Evolutionary conservation across 768 basidiomycete genomes (phyloP), one percentile per base, ranked within the genome.

Genomic region (Tylopilus intermedius): DNA sequence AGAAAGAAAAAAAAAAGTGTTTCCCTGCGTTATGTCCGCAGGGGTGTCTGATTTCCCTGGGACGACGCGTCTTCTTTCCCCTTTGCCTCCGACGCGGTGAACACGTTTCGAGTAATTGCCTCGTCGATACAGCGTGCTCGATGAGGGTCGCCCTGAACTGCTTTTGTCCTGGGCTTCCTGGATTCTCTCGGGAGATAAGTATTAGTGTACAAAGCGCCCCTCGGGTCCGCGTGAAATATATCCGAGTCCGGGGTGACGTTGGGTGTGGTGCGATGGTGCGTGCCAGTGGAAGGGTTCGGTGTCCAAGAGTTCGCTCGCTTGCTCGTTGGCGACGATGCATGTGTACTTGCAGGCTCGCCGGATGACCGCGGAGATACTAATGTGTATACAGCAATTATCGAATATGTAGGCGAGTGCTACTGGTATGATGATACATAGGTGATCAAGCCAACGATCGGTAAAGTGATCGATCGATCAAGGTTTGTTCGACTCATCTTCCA

Each of bases 91-190:
- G 35, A 37, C 15, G 35, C 35, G 35, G 14, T 3, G 21, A 30
- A 32, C 26, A 24, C 47, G 35, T 37, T 18, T 37, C 13, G 14
- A 14, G 29, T 30, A 30, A 30, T 6, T 40, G 61, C 63, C 63
- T 62, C 63, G 63, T 62, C 62, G 57, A 56, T 65, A 48, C 60
- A 49, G 51, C 62, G 43, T 63, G 62, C 5, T 57, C 43, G 40
- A 47, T 38, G 7, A 63, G 62, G 62, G 62, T 64, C 62, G 47
- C 4, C 14, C 4, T 30, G 47, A n/a, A 26, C 46, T 33, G 1
- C 5, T 26, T 49, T 51, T 39, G 37, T 53, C 21, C 22, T 33
- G 26, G 15, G 15, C 29, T 38, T 46, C 35, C 24, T 27, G 26
- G 18, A 8, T 39, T 33, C 29, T 24, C 41, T 30, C 30, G 2